Conservation (phyloP, 2,329 filamentous ascomycete genomes). For the Aspergillus carbonarius region DNA sequence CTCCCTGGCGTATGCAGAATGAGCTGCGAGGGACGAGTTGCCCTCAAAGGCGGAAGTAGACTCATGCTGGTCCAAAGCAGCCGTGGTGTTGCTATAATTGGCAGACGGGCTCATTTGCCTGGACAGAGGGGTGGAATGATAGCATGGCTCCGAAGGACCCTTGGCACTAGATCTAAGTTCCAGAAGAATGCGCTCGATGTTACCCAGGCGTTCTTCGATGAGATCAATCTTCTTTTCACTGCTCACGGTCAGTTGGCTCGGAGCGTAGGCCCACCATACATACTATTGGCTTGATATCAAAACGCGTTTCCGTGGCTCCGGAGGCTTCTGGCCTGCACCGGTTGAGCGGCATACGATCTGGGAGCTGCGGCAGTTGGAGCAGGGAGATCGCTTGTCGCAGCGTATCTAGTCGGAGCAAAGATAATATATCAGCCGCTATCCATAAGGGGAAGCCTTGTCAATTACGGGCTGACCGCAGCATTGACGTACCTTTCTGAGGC, state of each 20-base stretch:
- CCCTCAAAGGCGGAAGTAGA: conserved; percentile 45
- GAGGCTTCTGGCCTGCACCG: conserved; percentile 34
- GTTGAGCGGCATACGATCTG: conserved; percentile 40
- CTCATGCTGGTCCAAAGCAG: conserved; percentile 30
- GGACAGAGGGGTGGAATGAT: conserved; percentile 15
- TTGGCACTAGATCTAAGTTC: conserved; percentile 21
- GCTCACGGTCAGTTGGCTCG: conserved; percentile 2
- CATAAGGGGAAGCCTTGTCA: neutral
- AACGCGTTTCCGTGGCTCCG: conserved; percentile 40
- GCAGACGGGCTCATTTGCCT: conserved; percentile 12
- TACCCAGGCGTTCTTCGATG: conserved; percentile 51
- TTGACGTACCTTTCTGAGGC: conserved; percentile 31
- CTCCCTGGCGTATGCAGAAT: conserved; percentile 49
- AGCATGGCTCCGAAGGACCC: conserved; percentile 2
- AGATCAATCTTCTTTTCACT: conserved; percentile 56
- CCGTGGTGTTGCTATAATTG: conserved; percentile 20
- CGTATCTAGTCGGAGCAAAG: conserved; percentile 31
- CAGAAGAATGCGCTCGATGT: conserved; percentile 45
- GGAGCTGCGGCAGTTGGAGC: conserved; percentile 42
- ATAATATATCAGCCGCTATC: neutral
- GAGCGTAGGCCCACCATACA: conserved; percentile 7
- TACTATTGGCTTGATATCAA: conserved; percentile 46
- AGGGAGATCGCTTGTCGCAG: conserved; percentile 44
- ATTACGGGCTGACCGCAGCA: neutral
- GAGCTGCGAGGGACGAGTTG: conserved; percentile 49